These are phyloP conservation scores for Cucurbitaria berberidis DNA, from an alignment of 2,329 filamentous ascomycete species.

Conservation along the genomic window DNA sequence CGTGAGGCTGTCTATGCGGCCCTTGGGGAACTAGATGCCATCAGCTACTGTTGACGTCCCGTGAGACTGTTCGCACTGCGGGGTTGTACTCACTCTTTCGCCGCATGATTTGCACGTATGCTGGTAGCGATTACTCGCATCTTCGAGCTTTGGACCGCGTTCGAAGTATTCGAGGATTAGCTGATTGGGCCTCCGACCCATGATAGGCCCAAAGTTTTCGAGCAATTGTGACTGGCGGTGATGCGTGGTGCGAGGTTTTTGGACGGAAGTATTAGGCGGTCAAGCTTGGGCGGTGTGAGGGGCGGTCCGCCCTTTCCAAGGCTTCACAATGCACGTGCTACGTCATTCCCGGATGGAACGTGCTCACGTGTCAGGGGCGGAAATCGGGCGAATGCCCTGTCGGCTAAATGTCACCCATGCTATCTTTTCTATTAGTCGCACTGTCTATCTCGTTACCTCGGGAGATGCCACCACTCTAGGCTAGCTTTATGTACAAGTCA, in stretches of 20 bases:
- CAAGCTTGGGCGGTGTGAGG: constrained; percentile 10
- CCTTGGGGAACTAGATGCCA: constrained; percentile 73
- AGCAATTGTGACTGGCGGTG: neutral
- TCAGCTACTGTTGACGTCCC: constrained; percentile 26
- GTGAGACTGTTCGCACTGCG: constrained; percentile 18
- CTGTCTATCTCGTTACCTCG: constrained; percentile 1
- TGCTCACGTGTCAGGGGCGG: too few relatives aligned
- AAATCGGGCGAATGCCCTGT: too few relatives aligned
- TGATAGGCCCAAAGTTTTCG: constrained; percentile 45
- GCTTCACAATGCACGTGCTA: neutral
- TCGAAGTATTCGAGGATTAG: constrained; percentile 89
- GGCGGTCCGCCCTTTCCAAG: neutral
- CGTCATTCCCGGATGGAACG: too few relatives aligned
- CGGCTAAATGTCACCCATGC: too few relatives aligned
- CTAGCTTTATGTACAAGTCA: neutral
- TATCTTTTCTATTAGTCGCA: neutral
- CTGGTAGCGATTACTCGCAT: constrained; percentile 89
- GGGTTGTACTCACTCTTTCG: constrained; percentile 61
- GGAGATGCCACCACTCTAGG: neutral
- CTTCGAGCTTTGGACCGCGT: constrained; percentile 82
- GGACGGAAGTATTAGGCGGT: constrained; percentile 13
- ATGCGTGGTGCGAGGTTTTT: constrained; percentile 9
- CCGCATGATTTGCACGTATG: constrained; percentile 90
- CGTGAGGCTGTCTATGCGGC: constrained; percentile 81
- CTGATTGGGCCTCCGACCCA: constrained; percentile 84